phyloP scores from a whole-genome alignment of 306 rosid genomes.

The Astragalus membranaceus region DNA sequence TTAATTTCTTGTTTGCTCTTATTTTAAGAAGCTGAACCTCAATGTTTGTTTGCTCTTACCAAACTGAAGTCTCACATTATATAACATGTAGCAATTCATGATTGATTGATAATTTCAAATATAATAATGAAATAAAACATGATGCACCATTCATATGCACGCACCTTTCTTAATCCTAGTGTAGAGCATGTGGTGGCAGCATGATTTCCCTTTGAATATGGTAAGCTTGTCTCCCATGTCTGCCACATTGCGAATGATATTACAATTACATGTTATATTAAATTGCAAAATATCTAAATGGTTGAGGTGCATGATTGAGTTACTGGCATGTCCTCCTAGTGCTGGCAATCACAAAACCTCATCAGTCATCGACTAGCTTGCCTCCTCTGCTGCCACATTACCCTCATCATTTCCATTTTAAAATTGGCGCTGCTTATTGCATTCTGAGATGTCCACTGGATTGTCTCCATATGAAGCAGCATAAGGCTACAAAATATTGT shows the following conservation, averaged over 20 bases:
- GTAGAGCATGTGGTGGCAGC: constrained; percentile 37
- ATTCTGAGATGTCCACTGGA: constrained; percentile 2
- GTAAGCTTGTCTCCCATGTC: constrained; percentile 24
- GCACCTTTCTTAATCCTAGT: neutral
- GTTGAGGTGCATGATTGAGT: constrained; percentile 6
- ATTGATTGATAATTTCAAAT: neutral
- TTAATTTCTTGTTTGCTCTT: neutral
- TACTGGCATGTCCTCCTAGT: constrained; percentile 19
- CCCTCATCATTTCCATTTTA: constrained; percentile 5
- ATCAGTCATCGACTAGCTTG: constrained; percentile 29
- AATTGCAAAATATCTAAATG: neutral
- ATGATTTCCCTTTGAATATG: constrained; percentile 23
- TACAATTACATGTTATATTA: constrained; percentile 4
- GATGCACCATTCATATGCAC: neutral
- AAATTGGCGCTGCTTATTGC: constrained; percentile 1
- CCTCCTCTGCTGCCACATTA: constrained; percentile 37
- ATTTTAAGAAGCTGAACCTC: neutral
- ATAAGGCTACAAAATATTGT: neutral
- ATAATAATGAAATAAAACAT: neutral
- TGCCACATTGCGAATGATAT: constrained; percentile 20
- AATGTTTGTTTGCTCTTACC: constrained; percentile 2
- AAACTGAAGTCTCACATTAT: neutral
- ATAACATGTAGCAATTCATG: neutral
- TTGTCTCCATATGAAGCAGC: constrained; percentile 17
- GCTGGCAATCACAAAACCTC: constrained; percentile 15